These are phyloP conservation scores for Metarhizium brunneum DNA, from an alignment of 2,329 filamentous ascomycete genomes.

Conservation along the genomic window DNA sequence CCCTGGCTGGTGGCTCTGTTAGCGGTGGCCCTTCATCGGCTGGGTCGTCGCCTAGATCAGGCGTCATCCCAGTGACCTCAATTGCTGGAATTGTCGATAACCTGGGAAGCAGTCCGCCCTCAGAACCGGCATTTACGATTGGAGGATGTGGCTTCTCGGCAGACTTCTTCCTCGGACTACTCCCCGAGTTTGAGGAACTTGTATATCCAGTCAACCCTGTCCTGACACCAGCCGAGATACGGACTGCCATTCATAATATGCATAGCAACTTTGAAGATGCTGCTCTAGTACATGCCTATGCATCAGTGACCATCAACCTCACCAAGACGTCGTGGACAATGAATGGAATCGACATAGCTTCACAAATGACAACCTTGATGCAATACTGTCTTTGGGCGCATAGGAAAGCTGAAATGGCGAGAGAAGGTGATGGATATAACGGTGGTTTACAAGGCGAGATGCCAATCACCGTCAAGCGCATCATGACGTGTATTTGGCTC, in stretches of 20 bases:
- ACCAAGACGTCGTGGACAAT: constrained; percentile 19
- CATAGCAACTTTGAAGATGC: constrained; percentile 22
- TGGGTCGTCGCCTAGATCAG: constrained; percentile 4
- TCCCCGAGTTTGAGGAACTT: constrained; percentile 23
- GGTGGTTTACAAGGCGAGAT: constrained; percentile 25
- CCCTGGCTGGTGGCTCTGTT: not conserved
- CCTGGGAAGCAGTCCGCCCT: constrained; percentile 1
- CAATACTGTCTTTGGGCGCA: constrained; percentile 14
- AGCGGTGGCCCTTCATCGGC: constrained; percentile 8
- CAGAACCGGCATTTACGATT: constrained; percentile 1
- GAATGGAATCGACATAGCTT: constrained; percentile 17
- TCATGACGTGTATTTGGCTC: constrained; percentile 40
- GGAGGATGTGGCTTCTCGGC: constrained; percentile 13
- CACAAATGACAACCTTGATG: constrained; percentile 20
- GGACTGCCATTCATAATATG: constrained; percentile 22
- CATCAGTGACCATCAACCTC: constrained; percentile 27
- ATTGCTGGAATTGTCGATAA: constrained; percentile 17
- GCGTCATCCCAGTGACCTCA: constrained; percentile 11
- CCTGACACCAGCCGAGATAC: constrained; percentile 21
- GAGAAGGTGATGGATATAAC: constrained; percentile 18
- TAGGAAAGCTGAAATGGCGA: constrained; percentile 16
- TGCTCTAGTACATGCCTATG: constrained; percentile 26
- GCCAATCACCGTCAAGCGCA: constrained; percentile 30
- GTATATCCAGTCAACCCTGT: constrained; percentile 29
- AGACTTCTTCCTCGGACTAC: constrained; percentile 23